Percentiles rank a stretch among this genome's conserved stretches.
Conservation (phyloP, 2,329 filamentous ascomycete species). For the Penicillium rolfsii region DNA sequence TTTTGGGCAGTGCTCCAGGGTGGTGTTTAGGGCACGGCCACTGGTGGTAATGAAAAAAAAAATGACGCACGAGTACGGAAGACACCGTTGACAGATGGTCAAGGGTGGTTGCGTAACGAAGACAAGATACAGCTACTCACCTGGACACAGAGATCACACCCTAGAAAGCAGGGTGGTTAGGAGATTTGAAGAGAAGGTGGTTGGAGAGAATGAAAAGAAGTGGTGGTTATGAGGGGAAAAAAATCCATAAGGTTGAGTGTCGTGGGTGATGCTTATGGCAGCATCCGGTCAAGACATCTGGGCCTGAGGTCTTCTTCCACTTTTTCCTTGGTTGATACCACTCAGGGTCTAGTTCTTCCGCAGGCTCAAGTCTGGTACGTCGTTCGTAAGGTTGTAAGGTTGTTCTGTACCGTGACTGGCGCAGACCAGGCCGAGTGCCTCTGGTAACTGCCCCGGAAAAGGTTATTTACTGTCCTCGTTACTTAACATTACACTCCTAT, state of each 20-base stretch:
- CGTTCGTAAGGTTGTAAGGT: constrained; percentile 1
- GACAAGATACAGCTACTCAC: constrained; percentile 12
- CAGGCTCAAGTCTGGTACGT: not conserved
- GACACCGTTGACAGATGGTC: not conserved
- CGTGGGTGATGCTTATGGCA: constrained; percentile 8
- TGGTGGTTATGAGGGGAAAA: constrained; percentile 6
- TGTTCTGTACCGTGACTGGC: not conserved
- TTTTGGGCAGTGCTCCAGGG: constrained; percentile 16
- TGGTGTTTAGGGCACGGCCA: constrained; percentile 27
- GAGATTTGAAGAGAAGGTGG: constrained; percentile 5
- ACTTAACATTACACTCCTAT: constrained; percentile 1
- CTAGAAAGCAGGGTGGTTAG: constrained; percentile 7
- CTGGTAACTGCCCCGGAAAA: not conserved
- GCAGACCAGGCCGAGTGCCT: not conserved
- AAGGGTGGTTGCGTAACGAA: not conserved
- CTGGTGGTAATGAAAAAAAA: constrained; percentile 23
- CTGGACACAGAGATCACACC: constrained; percentile 10
- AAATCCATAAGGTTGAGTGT: not conserved
- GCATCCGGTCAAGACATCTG: not conserved
- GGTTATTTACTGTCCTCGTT: not conserved
- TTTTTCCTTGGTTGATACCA: not conserved
- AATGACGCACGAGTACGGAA: constrained; percentile 21
- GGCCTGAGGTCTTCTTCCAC: too few species aligned
- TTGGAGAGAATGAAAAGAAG: constrained; percentile 2
- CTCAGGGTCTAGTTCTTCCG: not conserved